These are phyloP conservation scores for Meyerozyma carpophila DNA, from an alignment of 1,139 yeast genomes.

Conservation along the genomic window DNA sequence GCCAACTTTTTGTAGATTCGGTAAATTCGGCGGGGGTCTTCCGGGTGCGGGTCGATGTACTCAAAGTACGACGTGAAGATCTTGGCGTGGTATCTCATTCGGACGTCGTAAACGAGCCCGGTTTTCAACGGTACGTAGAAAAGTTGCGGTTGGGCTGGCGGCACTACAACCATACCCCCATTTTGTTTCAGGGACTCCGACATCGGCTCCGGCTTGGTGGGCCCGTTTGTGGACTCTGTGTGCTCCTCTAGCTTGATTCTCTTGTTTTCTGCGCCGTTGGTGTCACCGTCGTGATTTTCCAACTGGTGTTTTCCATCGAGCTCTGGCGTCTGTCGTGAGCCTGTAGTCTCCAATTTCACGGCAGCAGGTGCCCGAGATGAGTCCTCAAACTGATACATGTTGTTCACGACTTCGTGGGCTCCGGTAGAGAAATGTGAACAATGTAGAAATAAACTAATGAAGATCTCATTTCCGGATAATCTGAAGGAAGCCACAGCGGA, in stretches of 20 bases:
- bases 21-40: slow-evolving; percentile 94
- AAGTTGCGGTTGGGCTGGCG: slow-evolving; percentile 49
- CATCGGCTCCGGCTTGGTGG: background rate
- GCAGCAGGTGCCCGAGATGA: background rate
- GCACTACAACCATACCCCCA: slow-evolving; percentile 42
- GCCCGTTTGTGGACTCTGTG: background rate
- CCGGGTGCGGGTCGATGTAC: slow-evolving; percentile 98
- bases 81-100: slow-evolving; percentile 97
- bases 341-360: background rate
- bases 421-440: background rate
- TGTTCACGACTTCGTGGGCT: background rate
- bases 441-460: background rate
- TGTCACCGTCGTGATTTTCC: background rate
- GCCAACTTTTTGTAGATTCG: slow-evolving; percentile 90
- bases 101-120: slow-evolving; percentile 91
- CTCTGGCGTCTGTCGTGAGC: background rate
- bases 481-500: background rate
- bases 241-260: background rate
- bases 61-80: slow-evolving; percentile 88
- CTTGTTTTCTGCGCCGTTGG: background rate
- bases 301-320: background rate
- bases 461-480: background rate
- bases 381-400: background rate
- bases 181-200: background rate
- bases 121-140: slow-evolving; percentile 75